Evolutionary conservation across 2,329 filamentous ascomycete genomes (phyloP).

Genomic region (Aureobasidium namibiae): DNA sequence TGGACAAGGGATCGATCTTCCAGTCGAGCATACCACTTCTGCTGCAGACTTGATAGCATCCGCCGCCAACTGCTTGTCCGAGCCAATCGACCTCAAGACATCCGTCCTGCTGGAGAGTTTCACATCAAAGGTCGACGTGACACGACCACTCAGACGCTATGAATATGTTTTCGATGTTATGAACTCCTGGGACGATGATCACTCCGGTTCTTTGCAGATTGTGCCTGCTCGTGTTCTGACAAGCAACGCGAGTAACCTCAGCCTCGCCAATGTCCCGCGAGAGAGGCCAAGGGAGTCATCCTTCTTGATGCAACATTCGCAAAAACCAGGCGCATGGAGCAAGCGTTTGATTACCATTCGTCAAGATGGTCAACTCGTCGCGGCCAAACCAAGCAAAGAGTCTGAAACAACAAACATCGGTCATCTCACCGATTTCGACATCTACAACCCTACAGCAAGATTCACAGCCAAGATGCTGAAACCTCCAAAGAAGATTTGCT

Average conservation of each 20-base stretch:
- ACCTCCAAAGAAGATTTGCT: constrained; percentile 77
- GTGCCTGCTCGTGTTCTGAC: constrained; percentile 47
- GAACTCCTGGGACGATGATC: constrained; percentile 85
- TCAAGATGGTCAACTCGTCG: constrained; percentile 60
- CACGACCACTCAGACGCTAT: constrained; percentile 75
- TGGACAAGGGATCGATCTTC: constrained; percentile 60
- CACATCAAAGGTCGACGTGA: constrained; percentile 61
- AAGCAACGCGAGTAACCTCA: constrained; percentile 52
- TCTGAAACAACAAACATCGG: constrained; percentile 66
- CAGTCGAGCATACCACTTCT: constrained; percentile 66
- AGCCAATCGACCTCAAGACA: constrained; percentile 54
- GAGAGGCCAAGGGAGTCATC: constrained; percentile 58
- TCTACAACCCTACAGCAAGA: constrained; percentile 67
- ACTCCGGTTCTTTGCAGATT: constrained; percentile 66
- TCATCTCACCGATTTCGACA: constrained; percentile 85
- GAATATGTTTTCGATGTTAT: constrained; percentile 80
- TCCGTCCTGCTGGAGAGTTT: constrained; percentile 71
- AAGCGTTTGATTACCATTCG: constrained; percentile 73
- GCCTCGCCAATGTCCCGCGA: constrained; percentile 54
- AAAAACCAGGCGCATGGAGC: constrained; percentile 76
- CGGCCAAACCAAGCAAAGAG: constrained; percentile 61
- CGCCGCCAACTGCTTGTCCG: constrained; percentile 54
- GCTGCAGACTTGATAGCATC: constrained; percentile 63
- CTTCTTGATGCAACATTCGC: constrained; percentile 71
- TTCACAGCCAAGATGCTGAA: constrained; percentile 64